Evolutionary conservation across 805 yeast genomes (phyloP), one percentile per base, ranked within the genome.

Genomic region (Wickerhamia fluorescens): DNA sequence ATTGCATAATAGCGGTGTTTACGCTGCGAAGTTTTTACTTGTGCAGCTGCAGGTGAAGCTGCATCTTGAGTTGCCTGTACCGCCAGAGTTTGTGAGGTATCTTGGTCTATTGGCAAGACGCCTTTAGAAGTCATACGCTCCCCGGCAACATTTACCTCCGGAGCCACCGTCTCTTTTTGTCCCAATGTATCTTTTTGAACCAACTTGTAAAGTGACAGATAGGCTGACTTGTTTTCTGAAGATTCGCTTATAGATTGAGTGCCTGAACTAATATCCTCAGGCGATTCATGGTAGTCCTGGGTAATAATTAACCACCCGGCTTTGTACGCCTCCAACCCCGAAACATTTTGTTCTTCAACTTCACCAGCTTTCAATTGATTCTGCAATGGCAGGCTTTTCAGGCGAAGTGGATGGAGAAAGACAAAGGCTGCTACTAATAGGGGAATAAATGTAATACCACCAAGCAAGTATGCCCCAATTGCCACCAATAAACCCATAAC

Each of bases 231-330:
- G 24, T 51, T 62, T 27, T 61, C 66, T 14, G 47, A 44, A 13
- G 60, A 49, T 31, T 61, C 72, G 36, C 52, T 60, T 33, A 61
- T 62, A 21, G 61, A 45, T 41, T 42, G 80, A 4, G 64, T 49
- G n/a, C 47, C 37, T 45, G 54, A 70, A 61, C 33, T 67, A 59
- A 56, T 80, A 66, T 59, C 63, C 30, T 58, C 66, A 7, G 56
- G 43, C 3, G 62, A 53, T 28, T 62, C 68, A 23, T 62, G 27
- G 48, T 78, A 83, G 40, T 82, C 89, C 36, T 75, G 77, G 0
- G 94, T 82, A n/a, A 88, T 88, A 3, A 80, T 73, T 2, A 86
- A 56, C 94, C 94, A 84, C 6, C 94, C 95, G 7, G 73, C 60
- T 47, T 68, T 73, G 41, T 55, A 68, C 0, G 85, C 70, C 15